Percentiles rank a stretch among this genome's conserved stretches.
phyloP scores from a whole-genome alignment of 371 early-diverging fungal species.

The Paraphysoderma sedebokerense region DNA sequence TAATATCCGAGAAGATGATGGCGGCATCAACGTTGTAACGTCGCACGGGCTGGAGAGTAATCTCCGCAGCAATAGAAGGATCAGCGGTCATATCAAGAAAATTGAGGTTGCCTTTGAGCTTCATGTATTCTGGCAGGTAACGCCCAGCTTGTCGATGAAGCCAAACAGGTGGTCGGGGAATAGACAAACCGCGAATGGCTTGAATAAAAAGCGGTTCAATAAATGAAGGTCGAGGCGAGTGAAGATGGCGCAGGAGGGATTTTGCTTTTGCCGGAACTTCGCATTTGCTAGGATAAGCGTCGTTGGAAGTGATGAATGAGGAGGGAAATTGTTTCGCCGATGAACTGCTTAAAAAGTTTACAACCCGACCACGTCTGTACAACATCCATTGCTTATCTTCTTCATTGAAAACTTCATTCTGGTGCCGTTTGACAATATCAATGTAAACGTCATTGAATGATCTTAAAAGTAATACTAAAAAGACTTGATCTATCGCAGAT shows the following conservation, averaged over 20 bases:
- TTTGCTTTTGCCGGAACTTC: too few species aligned
- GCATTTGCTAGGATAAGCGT: too few species aligned
- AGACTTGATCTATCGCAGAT: too few species aligned
- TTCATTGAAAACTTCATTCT: too few species aligned
- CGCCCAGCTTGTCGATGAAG: constrained; percentile 97
- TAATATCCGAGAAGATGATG: constrained; percentile 94
- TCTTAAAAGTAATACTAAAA: too few species aligned
- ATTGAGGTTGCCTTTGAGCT: constrained; percentile 1
- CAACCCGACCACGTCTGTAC: too few species aligned
- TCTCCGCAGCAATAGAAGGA: constrained; percentile 75
- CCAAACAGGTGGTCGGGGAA: constrained; percentile 75
- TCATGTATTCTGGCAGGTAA: constrained; percentile 55
- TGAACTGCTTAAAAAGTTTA: too few species aligned
- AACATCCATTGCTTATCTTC: too few species aligned
- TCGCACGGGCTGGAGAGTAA: constrained; percentile 91
- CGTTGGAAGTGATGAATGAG: too few species aligned
- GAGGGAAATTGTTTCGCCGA: too few species aligned
- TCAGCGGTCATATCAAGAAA: constrained; percentile 3
- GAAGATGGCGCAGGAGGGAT: not conserved
- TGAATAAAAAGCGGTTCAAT: constrained; percentile 4
- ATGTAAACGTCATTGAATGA: too few species aligned
- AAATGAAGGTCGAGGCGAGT: not conserved
- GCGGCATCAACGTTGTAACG: constrained; percentile 85
- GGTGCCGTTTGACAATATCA: too few species aligned
- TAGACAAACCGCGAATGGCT: not conserved